Evolutionary conservation across 495 filamentous ascomycete genomes (phyloP).

Genomic region (Penicillium soppii): DNA sequence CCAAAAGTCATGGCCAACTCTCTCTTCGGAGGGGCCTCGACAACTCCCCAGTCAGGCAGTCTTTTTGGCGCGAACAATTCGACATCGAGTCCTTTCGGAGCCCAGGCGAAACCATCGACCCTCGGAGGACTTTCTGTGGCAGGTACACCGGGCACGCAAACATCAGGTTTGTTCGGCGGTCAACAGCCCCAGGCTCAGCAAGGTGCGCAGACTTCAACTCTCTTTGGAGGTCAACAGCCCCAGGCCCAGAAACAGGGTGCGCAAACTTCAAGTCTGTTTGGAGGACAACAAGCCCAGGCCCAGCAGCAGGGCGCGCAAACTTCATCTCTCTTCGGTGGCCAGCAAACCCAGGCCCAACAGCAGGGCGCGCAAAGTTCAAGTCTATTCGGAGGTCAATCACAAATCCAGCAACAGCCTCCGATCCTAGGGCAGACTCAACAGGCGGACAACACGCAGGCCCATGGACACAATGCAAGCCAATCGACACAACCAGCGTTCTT

Average conservation of each 20-base stretch:
- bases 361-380: slow-evolving; percentile 26
- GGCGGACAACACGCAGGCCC: slow-evolving; percentile 13
- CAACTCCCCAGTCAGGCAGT: slow-evolving; percentile 24
- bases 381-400: slow-evolving; percentile 30
- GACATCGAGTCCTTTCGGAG: slow-evolving; percentile 18
- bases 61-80: slow-evolving; percentile 38
- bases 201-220: not conserved
- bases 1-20: slow-evolving; percentile 26
- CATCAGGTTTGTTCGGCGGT: slow-evolving; percentile 16
- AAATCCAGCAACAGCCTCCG: slow-evolving; percentile 35
- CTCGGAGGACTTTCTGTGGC: not conserved
- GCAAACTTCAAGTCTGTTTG: slow-evolving; percentile 29
- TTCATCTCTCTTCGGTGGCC: slow-evolving; percentile 29
- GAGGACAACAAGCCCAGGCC: slow-evolving; percentile 22
- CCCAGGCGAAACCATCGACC: not conserved
- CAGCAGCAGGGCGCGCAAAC: slow-evolving; percentile 28
- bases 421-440: slow-evolving; percentile 32
- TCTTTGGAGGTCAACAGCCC: not conserved
- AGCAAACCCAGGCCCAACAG: slow-evolving; percentile 26
- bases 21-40: slow-evolving; percentile 36
- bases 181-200: slow-evolving; percentile 24
- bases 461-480: slow-evolving; percentile 25
- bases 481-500: slow-evolving; percentile 69
- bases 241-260: slow-evolving; percentile 12
- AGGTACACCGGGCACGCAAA: slow-evolving; percentile 10